A percentile compares a stretch with the other conserved stretches of the same genome.
Evolutionary conservation across 257 asterid genomes (phyloP).

Genomic region (Voacanga thouarsii): DNA sequence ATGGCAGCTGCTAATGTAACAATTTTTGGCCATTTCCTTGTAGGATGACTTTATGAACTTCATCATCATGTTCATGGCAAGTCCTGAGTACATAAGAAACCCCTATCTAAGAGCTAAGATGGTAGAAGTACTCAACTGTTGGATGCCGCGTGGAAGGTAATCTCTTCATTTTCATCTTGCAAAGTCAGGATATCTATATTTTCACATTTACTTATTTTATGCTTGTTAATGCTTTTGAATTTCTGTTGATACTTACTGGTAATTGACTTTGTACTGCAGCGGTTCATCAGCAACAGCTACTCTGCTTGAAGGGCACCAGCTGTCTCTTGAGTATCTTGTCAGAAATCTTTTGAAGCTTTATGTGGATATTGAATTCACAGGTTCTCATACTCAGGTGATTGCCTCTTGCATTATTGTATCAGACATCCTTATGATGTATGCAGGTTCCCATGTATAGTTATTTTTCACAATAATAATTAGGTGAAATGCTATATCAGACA

Average conservation of each 20-base stretch:
- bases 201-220: not conserved
- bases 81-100: constrained; percentile 85
- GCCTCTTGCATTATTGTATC: not conserved
- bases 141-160: constrained; percentile 97
- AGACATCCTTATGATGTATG: not conserved
- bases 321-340: constrained; percentile 86
- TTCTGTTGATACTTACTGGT: not conserved
- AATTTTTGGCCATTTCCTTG: constrained; percentile 17
- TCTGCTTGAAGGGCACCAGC: constrained; percentile 84
- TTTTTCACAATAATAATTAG: too few relatives aligned
- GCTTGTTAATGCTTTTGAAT: not conserved
- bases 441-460: not conserved
- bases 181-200: not conserved
- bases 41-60: constrained; percentile 98
- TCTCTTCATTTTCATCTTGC: not conserved
- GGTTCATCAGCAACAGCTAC: constrained; percentile 79
- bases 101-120: constrained; percentile 98
- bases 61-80: constrained; percentile 98
- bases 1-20: not conserved
- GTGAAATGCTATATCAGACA: not conserved
- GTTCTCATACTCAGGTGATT: constrained; percentile 96
- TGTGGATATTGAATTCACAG: constrained; percentile 97
- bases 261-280: constrained; percentile 32
- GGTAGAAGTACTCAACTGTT: constrained; percentile 97
- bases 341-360: constrained; percentile 86